Percentiles rank a stretch among this genome's conserved stretches.
phyloP scores from a whole-genome alignment of 805 yeast genomes.

The Wickerhamiella cacticola region DNA sequence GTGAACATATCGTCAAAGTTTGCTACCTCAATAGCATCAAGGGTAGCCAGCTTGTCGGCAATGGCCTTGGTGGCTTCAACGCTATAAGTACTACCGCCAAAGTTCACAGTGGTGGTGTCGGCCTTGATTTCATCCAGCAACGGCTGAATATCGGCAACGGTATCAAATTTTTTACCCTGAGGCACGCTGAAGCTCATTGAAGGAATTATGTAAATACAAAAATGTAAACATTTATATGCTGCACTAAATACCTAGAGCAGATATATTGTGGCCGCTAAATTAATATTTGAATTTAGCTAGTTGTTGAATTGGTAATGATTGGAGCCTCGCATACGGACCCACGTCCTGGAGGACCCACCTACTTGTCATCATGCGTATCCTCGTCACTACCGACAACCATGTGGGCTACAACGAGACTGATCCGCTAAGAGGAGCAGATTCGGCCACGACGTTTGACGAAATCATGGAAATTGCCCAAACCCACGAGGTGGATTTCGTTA shows the following conservation, averaged over 20 bases:
- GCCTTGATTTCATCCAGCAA: conserved; percentile 44
- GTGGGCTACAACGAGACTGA: conserved; percentile 88
- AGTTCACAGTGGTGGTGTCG: conserved; percentile 47
- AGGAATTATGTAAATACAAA: conserved; percentile 37
- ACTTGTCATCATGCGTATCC: conserved; percentile 39
- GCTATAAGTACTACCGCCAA: conserved; percentile 91
- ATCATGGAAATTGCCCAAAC: conserved; percentile 58
- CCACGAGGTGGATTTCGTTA: conserved; percentile 66
- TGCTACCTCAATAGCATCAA: conserved; percentile 41
- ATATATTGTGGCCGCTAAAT: too few relatives aligned
- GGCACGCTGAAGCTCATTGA: conserved; percentile 13
- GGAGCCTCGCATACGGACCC: too few relatives aligned
- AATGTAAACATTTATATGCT: too few relatives aligned
- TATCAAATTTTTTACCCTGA: conserved; percentile 44
- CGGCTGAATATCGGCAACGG: conserved; percentile 61
- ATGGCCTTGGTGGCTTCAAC: conserved; percentile 71
- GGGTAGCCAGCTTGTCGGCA: conserved; percentile 40
- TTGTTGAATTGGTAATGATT: too few relatives aligned
- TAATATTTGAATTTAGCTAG: too few relatives aligned
- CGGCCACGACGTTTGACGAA: conserved; percentile 80
- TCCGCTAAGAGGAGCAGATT: conserved; percentile 80
- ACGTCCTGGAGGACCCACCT: conserved; percentile 3
- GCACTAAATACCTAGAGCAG: too few relatives aligned
- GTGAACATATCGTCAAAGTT: conserved; percentile 85
- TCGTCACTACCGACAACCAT: conserved; percentile 90